Base-by-base conservation (phyloP, 768 basidiomycete species). In the Lactarius trivialis region DNA sequence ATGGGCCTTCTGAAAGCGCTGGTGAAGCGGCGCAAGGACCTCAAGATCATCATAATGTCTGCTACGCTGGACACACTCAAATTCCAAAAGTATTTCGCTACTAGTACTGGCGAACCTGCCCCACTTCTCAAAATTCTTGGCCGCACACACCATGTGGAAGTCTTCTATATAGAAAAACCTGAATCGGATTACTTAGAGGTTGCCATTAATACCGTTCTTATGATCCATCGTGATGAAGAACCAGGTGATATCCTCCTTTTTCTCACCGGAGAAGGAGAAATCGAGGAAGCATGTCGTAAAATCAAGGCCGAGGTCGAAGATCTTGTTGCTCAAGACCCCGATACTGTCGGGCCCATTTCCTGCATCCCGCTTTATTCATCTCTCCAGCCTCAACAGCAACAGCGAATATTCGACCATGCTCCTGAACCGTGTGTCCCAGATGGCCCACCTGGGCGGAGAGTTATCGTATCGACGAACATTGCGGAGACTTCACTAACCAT, bases 31-130 rank as follows among this genome's bases (percentile, higher is more conserved):
- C 85, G 97, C 34, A 64, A 81, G 1, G 96, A 99, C 73, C 84
- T 99, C 67, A 98, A 97, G 78, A 87, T 98, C 73, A 95, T 99
- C 65, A 77, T 99, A 79, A 99, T 99, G 96, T 93, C 90, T 39
- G 97, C 97, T 19, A 99, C 97, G 1, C 86, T 99, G 19, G 96
- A 98, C 70, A 91, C 96, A 0, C 81, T 89, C 71, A 98, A 98
- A 73, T 98, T 98, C 76, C 93, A 94, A 73, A 91, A 88, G 70
- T 99, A 98, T 79, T 98, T 98, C 72, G 80, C 79, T 30, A 30
- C n/a, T n/a, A n/a, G n/a, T 45, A 70, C 84, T 60, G 64, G 61
- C 7, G 66, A 64, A 7, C 69, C 77, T 2, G 91, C 89, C 1
- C 92, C 92, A 0, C 76, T 93, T 3, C 92, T 93, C 80, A 92